Conservation (phyloP, 2,329 filamentous ascomycete species). For the Fusarium nematophilum region DNA sequence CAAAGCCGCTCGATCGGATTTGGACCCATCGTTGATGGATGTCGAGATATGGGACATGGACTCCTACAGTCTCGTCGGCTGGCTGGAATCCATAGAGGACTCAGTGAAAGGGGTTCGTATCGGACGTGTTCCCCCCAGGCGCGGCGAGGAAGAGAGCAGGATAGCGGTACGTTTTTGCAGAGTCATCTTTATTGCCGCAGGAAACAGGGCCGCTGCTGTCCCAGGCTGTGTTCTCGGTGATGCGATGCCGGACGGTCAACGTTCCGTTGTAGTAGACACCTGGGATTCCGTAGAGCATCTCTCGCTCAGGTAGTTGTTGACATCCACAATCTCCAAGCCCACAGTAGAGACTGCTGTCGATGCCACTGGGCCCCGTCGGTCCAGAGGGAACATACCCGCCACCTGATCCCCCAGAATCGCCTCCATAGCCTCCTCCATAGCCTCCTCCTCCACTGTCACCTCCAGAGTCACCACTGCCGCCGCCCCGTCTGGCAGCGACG, state of each 20-base stretch:
- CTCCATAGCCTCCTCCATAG: neutral
- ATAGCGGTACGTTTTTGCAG: constrained; percentile 19
- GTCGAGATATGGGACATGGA: constrained; percentile 5
- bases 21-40: constrained; percentile 27
- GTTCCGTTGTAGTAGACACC: constrained; percentile 34
- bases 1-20: constrained; percentile 31
- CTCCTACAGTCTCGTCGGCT: constrained; percentile 1
- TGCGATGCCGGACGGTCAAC: constrained; percentile 20
- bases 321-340: neutral
- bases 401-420: neutral
- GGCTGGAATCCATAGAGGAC: constrained; percentile 23
- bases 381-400: too few relatives aligned
- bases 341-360: neutral
- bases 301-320: neutral
- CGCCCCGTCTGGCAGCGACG: neutral
- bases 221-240: constrained; percentile 23
- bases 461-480: neutral
- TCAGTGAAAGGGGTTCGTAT: constrained; percentile 33
- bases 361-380: too few relatives aligned
- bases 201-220: neutral
- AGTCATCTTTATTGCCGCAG: constrained; percentile 25
- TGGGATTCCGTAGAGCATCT: constrained; percentile 23
- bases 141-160: constrained; percentile 24
- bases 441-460: neutral
- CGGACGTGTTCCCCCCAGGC: constrained; percentile 27